Conservation (phyloP, 2,329 filamentous ascomycete genomes). For the Fusarium succisae region DNA sequence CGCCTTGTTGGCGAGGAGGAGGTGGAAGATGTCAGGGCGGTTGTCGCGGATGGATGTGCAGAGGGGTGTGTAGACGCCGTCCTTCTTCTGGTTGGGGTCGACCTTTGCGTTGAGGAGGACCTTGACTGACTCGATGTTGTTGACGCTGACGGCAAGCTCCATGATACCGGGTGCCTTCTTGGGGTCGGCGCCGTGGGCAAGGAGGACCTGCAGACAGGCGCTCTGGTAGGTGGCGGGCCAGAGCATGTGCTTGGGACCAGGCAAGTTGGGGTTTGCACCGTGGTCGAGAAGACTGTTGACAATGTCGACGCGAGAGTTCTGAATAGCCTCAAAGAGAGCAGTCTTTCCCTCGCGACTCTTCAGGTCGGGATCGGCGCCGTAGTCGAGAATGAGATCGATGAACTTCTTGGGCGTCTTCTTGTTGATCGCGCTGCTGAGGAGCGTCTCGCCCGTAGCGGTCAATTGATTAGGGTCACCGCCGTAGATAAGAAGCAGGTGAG, state of each 20-base stretch:
- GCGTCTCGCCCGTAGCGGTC: slow-evolving; percentile 66
- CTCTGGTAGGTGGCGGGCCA: slow-evolving; percentile 72
- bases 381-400: slow-evolving; percentile 67
- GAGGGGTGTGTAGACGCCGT: slow-evolving; percentile 73
- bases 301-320: slow-evolving; percentile 64
- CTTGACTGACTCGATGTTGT: slow-evolving; percentile 69
- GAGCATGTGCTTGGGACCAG: slow-evolving; percentile 74
- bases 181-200: slow-evolving; percentile 66
- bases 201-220: slow-evolving; percentile 65
- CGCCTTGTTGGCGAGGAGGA: slow-evolving; percentile 66
- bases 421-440: slow-evolving; percentile 68
- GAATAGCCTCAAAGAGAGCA: slow-evolving; percentile 70
- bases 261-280: slow-evolving; percentile 73
- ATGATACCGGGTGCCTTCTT: slow-evolving; percentile 70
- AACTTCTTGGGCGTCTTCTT: slow-evolving; percentile 64
- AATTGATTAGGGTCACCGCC: slow-evolving; percentile 66
- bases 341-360: slow-evolving; percentile 71
- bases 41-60: slow-evolving; percentile 76
- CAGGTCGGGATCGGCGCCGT: slow-evolving; percentile 66
- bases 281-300: slow-evolving; percentile 61
- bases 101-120: slow-evolving; percentile 67
- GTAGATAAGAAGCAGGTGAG: slow-evolving; percentile 69
- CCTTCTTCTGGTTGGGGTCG: slow-evolving; percentile 69
- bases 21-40: slow-evolving; percentile 67
- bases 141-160: slow-evolving; percentile 70